Conservation (phyloP, 2,329 filamentous ascomycete genomes). For the Calonectria fujianensis region DNA sequence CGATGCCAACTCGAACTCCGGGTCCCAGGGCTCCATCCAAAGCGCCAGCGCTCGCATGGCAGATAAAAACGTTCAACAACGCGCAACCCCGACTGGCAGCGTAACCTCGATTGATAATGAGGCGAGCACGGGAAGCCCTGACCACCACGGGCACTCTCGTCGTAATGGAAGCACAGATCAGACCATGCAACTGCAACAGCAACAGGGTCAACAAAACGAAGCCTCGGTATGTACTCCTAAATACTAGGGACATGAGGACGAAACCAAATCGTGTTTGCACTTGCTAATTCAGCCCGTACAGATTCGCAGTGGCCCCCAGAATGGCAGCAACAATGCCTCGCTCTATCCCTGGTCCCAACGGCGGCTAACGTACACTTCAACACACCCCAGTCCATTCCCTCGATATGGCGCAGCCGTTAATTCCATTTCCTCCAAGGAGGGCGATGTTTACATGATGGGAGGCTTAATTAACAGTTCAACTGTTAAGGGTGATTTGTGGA, state of each 20-base stretch:
- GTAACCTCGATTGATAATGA: slow-evolving; percentile 82
- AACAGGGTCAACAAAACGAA: slow-evolving; percentile 16
- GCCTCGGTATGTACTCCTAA: neutral
- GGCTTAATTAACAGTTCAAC: slow-evolving; percentile 95
- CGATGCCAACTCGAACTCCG: slow-evolving; percentile 70
- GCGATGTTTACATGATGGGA: slow-evolving; percentile 98
- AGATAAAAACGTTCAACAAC: slow-evolving; percentile 73
- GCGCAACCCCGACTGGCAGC: slow-evolving; percentile 85
- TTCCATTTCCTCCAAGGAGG: slow-evolving; percentile 93
- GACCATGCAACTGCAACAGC: slow-evolving; percentile 63
- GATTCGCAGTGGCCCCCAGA: slow-evolving; percentile 72
- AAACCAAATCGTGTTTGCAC: slow-evolving; percentile 1
- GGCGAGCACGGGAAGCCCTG: slow-evolving; percentile 76
- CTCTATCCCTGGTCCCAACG: slow-evolving; percentile 98
- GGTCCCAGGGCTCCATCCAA: slow-evolving; percentile 68
- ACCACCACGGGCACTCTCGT: slow-evolving; percentile 72
- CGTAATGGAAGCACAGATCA: slow-evolving; percentile 72
- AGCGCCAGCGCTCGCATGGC: slow-evolving; percentile 67
- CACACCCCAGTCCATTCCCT: slow-evolving; percentile 91
- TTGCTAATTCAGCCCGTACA: slow-evolving; percentile 56
- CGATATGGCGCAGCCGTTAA: slow-evolving; percentile 98
- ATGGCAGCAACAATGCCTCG: slow-evolving; percentile 80
- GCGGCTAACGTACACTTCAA: slow-evolving; percentile 88
- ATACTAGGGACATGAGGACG: neutral
- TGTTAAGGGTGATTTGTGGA: slow-evolving; percentile 97